Evolutionary conservation across 768 basidiomycete species (phyloP).

Genomic region (Trametes gibbosa): DNA sequence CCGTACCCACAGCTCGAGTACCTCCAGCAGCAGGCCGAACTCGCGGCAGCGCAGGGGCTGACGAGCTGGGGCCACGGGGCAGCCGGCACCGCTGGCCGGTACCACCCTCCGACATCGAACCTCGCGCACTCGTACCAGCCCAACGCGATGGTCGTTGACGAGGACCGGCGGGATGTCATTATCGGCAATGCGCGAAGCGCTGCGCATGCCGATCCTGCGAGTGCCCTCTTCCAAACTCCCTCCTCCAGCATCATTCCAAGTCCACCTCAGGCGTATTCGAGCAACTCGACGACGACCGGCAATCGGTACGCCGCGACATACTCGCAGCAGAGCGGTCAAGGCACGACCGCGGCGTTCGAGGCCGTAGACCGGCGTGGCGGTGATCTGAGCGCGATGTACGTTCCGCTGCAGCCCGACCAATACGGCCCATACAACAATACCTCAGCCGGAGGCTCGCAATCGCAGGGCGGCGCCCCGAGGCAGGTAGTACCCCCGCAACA

Average conservation of each 20-base stretch:
- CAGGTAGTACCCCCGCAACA: slow-evolving; percentile 52
- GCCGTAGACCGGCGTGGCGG: slow-evolving; percentile 60
- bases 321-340: slow-evolving; percentile 34
- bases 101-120: slow-evolving; percentile 63
- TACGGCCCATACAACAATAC: slow-evolving; percentile 54
- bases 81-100: slow-evolving; percentile 36
- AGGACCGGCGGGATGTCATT: slow-evolving; percentile 72
- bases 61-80: slow-evolving; percentile 47
- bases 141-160: slow-evolving; percentile 61
- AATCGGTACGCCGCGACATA: slow-evolving; percentile 63
- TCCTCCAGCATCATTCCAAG: slow-evolving; percentile 57
- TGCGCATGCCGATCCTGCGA: slow-evolving; percentile 47
- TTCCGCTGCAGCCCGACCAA: slow-evolving; percentile 82
- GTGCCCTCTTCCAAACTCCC: slow-evolving; percentile 40
- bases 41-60: slow-evolving; percentile 63
- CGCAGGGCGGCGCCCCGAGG: slow-evolving; percentile 30
- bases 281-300: slow-evolving; percentile 48
- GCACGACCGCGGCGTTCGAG: slow-evolving; percentile 43
- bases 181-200: slow-evolving; percentile 75
- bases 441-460: slow-evolving; percentile 29
- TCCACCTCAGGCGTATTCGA: slow-evolving; percentile 71
- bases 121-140: slow-evolving; percentile 62
- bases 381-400: slow-evolving; percentile 69
- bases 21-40: slow-evolving; percentile 90
- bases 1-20: slow-evolving; percentile 90